Base-by-base conservation (phyloP, 805 yeast species). In the Pichia deserticola region DNA sequence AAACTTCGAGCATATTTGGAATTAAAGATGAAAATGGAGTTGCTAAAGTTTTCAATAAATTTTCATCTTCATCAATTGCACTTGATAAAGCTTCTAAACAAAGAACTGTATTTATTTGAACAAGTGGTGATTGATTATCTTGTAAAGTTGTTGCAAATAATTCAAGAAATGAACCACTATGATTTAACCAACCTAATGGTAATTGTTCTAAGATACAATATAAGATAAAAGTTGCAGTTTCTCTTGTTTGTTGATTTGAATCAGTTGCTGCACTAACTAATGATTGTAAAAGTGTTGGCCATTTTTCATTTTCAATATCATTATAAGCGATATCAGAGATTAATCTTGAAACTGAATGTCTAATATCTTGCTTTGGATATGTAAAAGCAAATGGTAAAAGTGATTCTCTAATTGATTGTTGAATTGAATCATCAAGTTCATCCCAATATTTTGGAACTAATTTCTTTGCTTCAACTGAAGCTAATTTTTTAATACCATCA, bases 391-490 rank as follows among this genome's bases (percentile, higher is more conserved):
- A 75, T 58, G 78, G 74, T 58, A 92, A 75, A 54, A 92, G 68
- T 32, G 92, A 75, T 36, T 73, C 73, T 64, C 87, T 82, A 64
- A 93, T 82, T 50, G 76, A 75, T 40, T 74, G 71, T 68, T 82
- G 81, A 48, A 77, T 63, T 7, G 72, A 54, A 27, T 66, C 79
- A 57, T 75, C 77, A 40, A 76, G 68, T 6, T 60, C 56, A 38
- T 68, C 73, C 98, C 98, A 93, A 62, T 81, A 82, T 56, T 76
- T 73, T 47, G 75, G 63, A 38, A 90, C 80, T 62, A 86, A 78
- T 68, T 93, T 93, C 70, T 96, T 82, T 39, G 90, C 89, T 72
- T 93, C 99, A 54, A 93, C 96, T 54, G 97, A 95, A n/a, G 97
- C 95, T 54, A 93, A 75, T 68, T 89, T 96, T 61, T 87, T 85